phyloP scores from a whole-genome alignment of 768 basidiomycete genomes.

The Rubroboletus pulcherrimus region DNA sequence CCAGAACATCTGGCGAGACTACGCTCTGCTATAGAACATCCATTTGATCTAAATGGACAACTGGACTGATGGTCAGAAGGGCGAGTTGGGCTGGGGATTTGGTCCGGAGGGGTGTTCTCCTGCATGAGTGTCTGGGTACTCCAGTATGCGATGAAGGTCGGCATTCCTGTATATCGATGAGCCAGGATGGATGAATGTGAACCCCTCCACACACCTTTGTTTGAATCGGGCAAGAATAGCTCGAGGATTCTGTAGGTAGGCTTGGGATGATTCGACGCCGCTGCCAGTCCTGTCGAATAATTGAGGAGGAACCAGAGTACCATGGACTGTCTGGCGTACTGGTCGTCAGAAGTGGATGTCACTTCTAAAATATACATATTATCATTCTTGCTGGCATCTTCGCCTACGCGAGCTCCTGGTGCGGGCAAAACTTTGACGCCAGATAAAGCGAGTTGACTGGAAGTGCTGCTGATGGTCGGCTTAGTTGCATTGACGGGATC shows the following conservation, averaged over 20 bases:
- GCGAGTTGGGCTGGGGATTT: constrained; percentile 10
- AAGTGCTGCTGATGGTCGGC: constrained; percentile 52
- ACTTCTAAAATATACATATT: constrained; percentile 79
- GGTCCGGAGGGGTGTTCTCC: constrained; percentile 5
- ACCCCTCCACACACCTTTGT: constrained; percentile 45
- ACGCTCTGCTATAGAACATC: constrained; percentile 8
- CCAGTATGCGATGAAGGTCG: constrained; percentile 52
- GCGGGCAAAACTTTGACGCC: constrained; percentile 68
- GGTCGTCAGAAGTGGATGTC: constrained; percentile 46
- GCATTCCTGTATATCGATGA: constrained; percentile 41
- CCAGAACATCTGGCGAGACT: background rate
- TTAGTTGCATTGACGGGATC: constrained; percentile 40
- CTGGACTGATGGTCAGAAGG: background rate
- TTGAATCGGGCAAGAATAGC: constrained; percentile 60
- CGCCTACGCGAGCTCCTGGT: constrained; percentile 61
- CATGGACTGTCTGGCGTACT: constrained; percentile 21
- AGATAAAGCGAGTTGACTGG: constrained; percentile 45
- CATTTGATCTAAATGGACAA: background rate
- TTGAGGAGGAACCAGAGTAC: background rate
- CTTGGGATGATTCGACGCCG: constrained; percentile 28
- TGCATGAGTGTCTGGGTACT: constrained; percentile 38
- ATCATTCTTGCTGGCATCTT: constrained; percentile 47
- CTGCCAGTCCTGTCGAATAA: constrained; percentile 3
- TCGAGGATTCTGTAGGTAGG: constrained; percentile 39
- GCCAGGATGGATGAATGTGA: background rate